These are phyloP conservation scores for Tubosaeta sp. DNA, from an alignment of 768 basidiomycete genomes.

Conservation along the genomic window DNA sequence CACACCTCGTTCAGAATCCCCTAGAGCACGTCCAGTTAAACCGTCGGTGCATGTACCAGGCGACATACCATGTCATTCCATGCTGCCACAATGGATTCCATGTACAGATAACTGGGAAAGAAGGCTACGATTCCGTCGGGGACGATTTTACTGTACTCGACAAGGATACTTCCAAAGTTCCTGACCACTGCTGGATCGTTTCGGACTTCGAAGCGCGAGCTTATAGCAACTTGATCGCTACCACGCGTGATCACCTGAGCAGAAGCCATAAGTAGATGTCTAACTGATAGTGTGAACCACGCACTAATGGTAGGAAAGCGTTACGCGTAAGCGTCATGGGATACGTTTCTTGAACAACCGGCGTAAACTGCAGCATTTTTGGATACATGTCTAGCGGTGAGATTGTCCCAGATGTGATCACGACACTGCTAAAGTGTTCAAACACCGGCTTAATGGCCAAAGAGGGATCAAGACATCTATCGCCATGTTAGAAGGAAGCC, in stretches of 20 bases:
- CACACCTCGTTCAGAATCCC: constrained; percentile 98
- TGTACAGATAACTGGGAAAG: constrained; percentile 98
- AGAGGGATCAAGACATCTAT: constrained; percentile 93
- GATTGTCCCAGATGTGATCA: constrained; percentile 98
- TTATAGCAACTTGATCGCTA: constrained; percentile 97
- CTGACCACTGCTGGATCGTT: constrained; percentile 99
- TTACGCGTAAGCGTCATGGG: constrained; percentile 97
- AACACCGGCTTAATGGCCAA: constrained; percentile 97
- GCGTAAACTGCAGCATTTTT: constrained; percentile 98
- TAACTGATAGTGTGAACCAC: constrained; percentile 20
- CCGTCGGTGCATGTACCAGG: background rate
- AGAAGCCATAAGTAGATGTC: background rate
- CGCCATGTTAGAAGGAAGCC: constrained; percentile 8
- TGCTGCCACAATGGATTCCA: constrained; percentile 99
- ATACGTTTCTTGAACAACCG: constrained; percentile 95
- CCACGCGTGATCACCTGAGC: constrained; percentile 92
- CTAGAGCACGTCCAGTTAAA: constrained; percentile 38
- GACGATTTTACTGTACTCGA: constrained; percentile 97
- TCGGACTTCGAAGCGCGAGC: constrained; percentile 96
- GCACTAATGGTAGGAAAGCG: constrained; percentile 89
- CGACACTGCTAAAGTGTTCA: constrained; percentile 95
- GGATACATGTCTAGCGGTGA: constrained; percentile 99
- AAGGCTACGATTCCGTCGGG: constrained; percentile 99
- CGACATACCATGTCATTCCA: constrained; percentile 98
- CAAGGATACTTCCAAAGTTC: constrained; percentile 96